Evolutionary conservation across 1,284 basidiomycete genomes (phyloP), one percentile per base, ranked within the genome.

Genomic region (Moniliophthora roreri): DNA sequence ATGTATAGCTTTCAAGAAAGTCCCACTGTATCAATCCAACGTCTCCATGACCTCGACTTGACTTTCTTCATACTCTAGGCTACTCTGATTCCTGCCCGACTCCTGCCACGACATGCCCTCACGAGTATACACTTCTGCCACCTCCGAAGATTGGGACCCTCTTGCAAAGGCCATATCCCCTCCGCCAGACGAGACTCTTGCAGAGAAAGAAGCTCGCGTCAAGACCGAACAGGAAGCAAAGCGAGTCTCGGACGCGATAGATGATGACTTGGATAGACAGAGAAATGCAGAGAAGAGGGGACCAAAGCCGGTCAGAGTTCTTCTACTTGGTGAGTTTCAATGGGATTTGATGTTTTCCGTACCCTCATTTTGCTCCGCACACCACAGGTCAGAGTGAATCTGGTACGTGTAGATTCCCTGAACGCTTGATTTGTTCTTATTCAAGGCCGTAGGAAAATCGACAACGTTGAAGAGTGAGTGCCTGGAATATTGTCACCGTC

Each of bases 351-450:
- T 20, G 11, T 20, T 39, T 38, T 42, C 52, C n/a, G 24, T 21
- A 38, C 35, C 26, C 44, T 32, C 16, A 10, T 7, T 32, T 32
- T 26, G 26, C 11, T 32, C 5, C 48, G 21, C 35, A 4, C 23
- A 9, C 18, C 50, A 20, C 56, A 88, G 86, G 86, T 16, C 86
- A 89, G 67, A 88, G 86, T 61, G 86, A 89, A 76, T 89, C 87
- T 59, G 87, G 86, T 87, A 67, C 53, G 74, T 56, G 41, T 21
- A 13, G 39, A 18, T 38, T 28, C 32, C 50, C 23, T 48, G 34
- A 38, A 28, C 2, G 15, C 28, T 11, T 26, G 44, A 7, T 32
- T 55, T 37, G 23, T 28, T n/a, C 35, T 10, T 50, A 40, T 11
- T 24, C 40, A 52, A 46, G 16, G 38, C 53, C 37, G 34, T 58